Evolutionary conservation across 2,329 filamentous ascomycete genomes (phyloP), one percentile per base, ranked within the genome.

Genomic region (Mycosphaerella arachidis): DNA sequence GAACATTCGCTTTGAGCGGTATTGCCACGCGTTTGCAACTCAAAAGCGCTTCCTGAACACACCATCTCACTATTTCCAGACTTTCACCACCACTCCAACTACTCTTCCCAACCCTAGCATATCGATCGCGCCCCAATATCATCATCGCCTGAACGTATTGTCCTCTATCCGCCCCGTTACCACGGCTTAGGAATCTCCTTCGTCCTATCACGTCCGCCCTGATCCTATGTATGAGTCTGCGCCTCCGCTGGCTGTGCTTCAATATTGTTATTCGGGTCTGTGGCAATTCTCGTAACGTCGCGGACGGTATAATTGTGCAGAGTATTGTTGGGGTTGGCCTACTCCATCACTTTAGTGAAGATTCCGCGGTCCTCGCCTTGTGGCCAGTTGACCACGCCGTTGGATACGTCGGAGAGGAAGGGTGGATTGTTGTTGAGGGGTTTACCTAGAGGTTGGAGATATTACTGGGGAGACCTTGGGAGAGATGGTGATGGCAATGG

Each of bases 381-480:
- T 5, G 62, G 62, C 16, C 50, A 55, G n/a, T 58, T 59, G 1
- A 55, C 31, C 0, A 64, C 57, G 27, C 62, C 59, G 8, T 59
- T 56, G 12, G 46, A 30, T 6, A 60, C 46, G 6, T 62, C 27
- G 10, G 27, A 18, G 4, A 63, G 51, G 1, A 13, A 48, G 1
- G 59, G 37, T 2, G 18, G 53, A 9, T 10, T 4, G 12, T 7
- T 20, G 30, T 18, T 16, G 45, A 4, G 29, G 30, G 24, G 9
- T 16, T 40, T 6, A 20, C 12, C 18, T 30, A 27, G 31, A 43
- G 37, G 37, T 6, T 9, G 2, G 12, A 13, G 37, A 13, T 43
- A 7, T n/a, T 16, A n/a, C 4, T 13, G 37, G 37, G 37, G 13
- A 40, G 37, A 40, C 5, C 12, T 35, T 35, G 31, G 5, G 31